Evolutionary conservation across 805 yeast genomes (phyloP).

Genomic region (Blastobotrys robertii): DNA sequence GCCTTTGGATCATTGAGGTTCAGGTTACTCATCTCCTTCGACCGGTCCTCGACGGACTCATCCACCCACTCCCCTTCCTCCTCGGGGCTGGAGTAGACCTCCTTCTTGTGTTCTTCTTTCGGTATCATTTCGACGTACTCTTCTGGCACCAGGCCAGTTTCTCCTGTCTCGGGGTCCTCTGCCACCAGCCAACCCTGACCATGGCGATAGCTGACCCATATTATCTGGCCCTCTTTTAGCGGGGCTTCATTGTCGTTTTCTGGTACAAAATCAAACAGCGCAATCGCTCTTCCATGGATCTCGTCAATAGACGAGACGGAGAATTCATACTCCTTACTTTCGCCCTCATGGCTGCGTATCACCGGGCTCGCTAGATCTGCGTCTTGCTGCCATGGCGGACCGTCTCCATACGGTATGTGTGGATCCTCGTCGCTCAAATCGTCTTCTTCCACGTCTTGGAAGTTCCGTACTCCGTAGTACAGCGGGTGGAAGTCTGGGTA

Average conservation of each 20-base stretch:
- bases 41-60: slow-evolving; percentile 3
- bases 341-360: slow-evolving; percentile 16
- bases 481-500: slow-evolving; percentile 61
- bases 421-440: slow-evolving; percentile 13
- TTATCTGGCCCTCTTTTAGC: slow-evolving; percentile 67
- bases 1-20: too few relatives aligned
- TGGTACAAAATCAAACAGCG: slow-evolving; percentile 80
- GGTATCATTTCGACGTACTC: slow-evolving; percentile 60
- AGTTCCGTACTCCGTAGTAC: slow-evolving; percentile 46
- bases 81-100: not conserved
- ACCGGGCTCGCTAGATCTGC: slow-evolving; percentile 24
- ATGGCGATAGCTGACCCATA: slow-evolving; percentile 81
- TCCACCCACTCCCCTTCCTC: slow-evolving; percentile 15
- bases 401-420: slow-evolving; percentile 20
- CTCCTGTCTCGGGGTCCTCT: slow-evolving; percentile 58
- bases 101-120: slow-evolving; percentile 7
- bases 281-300: slow-evolving; percentile 62
- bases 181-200: slow-evolving; percentile 99
- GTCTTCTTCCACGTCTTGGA: slow-evolving; percentile 5
- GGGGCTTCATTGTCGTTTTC: slow-evolving; percentile 90
- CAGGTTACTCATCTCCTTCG: not conserved
- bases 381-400: slow-evolving; percentile 32
- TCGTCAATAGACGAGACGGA: slow-evolving; percentile 29
- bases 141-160: slow-evolving; percentile 90
- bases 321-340: slow-evolving; percentile 18